These are phyloP conservation scores for Backusella luteola DNA, from an alignment of 192 early-diverging fungal genomes.

Conservation along the genomic window DNA sequence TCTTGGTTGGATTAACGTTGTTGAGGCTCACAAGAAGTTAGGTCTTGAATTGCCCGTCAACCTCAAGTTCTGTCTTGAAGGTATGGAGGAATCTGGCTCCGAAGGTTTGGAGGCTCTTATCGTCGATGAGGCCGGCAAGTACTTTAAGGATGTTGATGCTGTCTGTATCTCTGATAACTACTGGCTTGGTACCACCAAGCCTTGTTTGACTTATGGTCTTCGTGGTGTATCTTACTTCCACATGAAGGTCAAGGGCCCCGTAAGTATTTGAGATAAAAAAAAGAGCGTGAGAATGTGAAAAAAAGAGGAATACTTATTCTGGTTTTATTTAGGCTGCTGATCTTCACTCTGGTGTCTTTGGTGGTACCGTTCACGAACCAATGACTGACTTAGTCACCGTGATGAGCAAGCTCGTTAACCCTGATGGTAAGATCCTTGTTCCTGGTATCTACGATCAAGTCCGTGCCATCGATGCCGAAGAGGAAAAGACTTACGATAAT, in stretches of 20 bases:
- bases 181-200: conserved; percentile 95
- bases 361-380: conserved; percentile 93
- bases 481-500: conserved; percentile 77
- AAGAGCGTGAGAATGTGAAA: not conserved
- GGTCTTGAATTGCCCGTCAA: conserved; percentile 93
- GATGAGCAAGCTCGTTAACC: conserved; percentile 80
- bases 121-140: conserved; percentile 78
- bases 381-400: conserved; percentile 93
- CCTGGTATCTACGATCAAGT: conserved; percentile 94
- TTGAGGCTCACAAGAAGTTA: conserved; percentile 89
- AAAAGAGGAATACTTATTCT: not conserved
- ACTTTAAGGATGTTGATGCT: conserved; percentile 90
- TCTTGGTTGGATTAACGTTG: conserved; percentile 95
- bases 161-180: conserved; percentile 99
- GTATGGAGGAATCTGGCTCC: conserved; percentile 86
- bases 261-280: not conserved
- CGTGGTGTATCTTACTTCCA: conserved; percentile 73
- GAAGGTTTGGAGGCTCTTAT: conserved; percentile 96
- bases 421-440: conserved; percentile 86
- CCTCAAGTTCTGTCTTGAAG: conserved; percentile 97
- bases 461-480: conserved; percentile 74
- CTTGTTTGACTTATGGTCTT: conserved; percentile 97
- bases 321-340: conserved; percentile 51
- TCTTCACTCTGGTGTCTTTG: conserved; percentile 96
- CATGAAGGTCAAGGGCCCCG: conserved; percentile 35